phyloP scores from a whole-genome alignment of 73 alveolate species.

The Tetrahymena borealis region DNA sequence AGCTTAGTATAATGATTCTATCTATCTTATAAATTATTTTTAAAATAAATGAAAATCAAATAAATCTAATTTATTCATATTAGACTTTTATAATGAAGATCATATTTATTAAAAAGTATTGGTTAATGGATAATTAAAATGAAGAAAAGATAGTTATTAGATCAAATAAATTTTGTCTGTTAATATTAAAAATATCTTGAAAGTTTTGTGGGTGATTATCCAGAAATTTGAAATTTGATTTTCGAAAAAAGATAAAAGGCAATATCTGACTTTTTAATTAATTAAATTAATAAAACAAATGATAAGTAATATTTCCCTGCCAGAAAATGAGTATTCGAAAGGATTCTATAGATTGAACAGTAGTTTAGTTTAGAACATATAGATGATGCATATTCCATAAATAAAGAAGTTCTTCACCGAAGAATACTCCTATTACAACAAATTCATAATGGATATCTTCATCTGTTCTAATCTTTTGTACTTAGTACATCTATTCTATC shows the following conservation, averaged over 20 bases:
- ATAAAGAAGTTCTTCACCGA: background rate
- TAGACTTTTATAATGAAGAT: too few species aligned
- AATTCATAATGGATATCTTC: background rate
- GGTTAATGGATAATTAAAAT: too few species aligned
- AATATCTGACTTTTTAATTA: background rate
- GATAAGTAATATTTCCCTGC: background rate
- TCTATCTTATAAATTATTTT: too few species aligned
- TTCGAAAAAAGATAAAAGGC: background rate
- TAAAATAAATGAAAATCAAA: too few species aligned
- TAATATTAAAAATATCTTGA: too few species aligned
- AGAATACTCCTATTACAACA: slow-evolving; percentile 1
- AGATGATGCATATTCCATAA: background rate
- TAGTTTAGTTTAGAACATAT: background rate
- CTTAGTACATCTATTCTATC: background rate
- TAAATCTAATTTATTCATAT: too few species aligned
- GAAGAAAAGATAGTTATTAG: too few species aligned
- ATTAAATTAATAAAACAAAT: background rate
- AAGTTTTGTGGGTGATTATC: too few species aligned
- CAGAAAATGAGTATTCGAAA: background rate
- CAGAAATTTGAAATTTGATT: background rate
- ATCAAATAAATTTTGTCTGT: too few species aligned
- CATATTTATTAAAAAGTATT: too few species aligned
- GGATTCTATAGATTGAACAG: background rate
- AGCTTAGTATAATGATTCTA: too few species aligned
- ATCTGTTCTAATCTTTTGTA: background rate